Evolutionary conservation across 345 rosid genomes (phyloP).

Genomic region (Eucalyptus pauciflora): DNA sequence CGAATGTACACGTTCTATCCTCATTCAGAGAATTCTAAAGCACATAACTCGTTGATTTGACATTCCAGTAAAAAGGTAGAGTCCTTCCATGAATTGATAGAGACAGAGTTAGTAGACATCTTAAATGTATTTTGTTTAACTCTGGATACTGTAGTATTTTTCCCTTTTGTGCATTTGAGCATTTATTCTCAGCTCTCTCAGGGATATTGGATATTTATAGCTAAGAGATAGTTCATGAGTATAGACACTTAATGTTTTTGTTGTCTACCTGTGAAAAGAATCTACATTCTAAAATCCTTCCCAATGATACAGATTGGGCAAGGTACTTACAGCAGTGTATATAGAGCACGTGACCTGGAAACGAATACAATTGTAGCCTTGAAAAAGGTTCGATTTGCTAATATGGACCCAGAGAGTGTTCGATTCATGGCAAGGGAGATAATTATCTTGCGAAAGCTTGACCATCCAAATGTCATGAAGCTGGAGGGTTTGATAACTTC

Average conservation of each 20-base stretch:
- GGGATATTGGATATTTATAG: not conserved
- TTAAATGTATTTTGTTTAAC: not conserved
- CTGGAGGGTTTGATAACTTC: constrained; percentile 50
- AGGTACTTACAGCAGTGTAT: constrained; percentile 59
- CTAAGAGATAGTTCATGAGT: not conserved
- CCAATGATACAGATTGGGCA: constrained; percentile 42
- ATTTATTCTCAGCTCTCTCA: not conserved
- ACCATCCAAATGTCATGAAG: constrained; percentile 57
- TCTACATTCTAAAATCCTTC: not conserved
- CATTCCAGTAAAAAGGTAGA: not conserved
- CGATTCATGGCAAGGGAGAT: constrained; percentile 68
- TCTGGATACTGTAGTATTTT: not conserved
- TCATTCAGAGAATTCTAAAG: not conserved
- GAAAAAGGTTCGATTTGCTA: constrained; percentile 55
- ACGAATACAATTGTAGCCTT: constrained; percentile 42
- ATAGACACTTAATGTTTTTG: not conserved
- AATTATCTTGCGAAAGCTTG: constrained; percentile 34
- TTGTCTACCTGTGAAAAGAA: not conserved
- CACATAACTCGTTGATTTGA: not conserved
- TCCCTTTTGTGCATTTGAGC: not conserved
- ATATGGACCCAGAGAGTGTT: constrained; percentile 60
- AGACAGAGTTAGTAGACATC: not conserved
- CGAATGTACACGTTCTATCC: not conserved
- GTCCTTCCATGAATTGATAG: not conserved
- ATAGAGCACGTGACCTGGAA: constrained; percentile 48